phyloP scores from a whole-genome alignment of 148 eudicot species.

The Suaeda aralocaspica region DNA sequence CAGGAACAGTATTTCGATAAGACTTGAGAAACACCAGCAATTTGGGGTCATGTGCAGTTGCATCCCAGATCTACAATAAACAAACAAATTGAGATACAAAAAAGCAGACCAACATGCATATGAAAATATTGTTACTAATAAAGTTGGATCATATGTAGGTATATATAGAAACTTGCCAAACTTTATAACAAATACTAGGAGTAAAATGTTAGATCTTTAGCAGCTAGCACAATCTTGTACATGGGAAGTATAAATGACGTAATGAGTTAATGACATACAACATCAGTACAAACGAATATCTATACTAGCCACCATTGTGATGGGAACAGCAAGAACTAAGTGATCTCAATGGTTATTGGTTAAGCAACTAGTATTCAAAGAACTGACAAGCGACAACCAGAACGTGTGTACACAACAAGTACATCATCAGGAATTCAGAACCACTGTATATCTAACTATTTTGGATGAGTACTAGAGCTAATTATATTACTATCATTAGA shows the following conservation, averaged over 20 bases:
- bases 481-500: too few relatives aligned
- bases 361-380: too few relatives aligned
- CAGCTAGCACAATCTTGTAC: not conserved
- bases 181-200: not conserved
- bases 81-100: slow-evolving; percentile 4
- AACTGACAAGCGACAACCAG: too few relatives aligned
- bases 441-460: too few relatives aligned
- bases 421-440: too few relatives aligned
- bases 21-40: slow-evolving; percentile 81
- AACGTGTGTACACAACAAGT: too few relatives aligned
- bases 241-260: not conserved
- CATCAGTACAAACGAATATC: not conserved
- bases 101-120: not conserved
- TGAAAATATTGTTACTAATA: not conserved
- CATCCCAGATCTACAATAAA: slow-evolving; percentile 85
- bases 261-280: not conserved
- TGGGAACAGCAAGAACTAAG: not conserved
- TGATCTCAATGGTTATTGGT: too few relatives aligned
- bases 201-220: not conserved
- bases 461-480: too few relatives aligned
- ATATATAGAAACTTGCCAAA: not conserved
- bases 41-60: slow-evolving; percentile 84
- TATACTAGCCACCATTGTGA: not conserved
- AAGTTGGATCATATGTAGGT: not conserved
- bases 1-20: slow-evolving; percentile 89